A percentile compares a stretch with the other conserved stretches of the same genome.
These are phyloP conservation scores for Lodderomyces metapsilosis DNA, from an alignment of 1,139 yeast species.

Conservation along the genomic window DNA sequence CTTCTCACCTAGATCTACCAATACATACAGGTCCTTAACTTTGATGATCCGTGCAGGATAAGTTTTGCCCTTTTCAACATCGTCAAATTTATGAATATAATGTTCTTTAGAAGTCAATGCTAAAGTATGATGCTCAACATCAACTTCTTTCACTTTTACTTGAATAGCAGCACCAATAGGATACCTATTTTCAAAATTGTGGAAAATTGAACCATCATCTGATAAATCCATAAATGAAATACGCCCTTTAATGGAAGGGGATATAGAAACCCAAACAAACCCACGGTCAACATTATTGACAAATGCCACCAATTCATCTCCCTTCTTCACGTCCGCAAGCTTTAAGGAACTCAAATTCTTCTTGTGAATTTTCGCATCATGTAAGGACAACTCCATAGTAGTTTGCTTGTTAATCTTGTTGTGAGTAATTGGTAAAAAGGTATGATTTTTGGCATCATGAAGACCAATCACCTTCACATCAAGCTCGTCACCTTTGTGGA, in stretches of 20 bases:
- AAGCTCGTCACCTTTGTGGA: conserved; percentile 57
- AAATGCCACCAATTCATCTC: conserved; percentile 46
- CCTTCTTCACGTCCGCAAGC: conserved; percentile 40
- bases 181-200: conserved; percentile 51
- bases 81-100: conserved; percentile 42
- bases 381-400: conserved; percentile 66
- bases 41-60: conserved; percentile 68
- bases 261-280: conserved; percentile 64
- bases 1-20: conserved; percentile 64
- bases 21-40: conserved; percentile 58
- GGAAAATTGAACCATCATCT: conserved; percentile 51
- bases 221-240: conserved; percentile 66
- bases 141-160: conserved; percentile 56
- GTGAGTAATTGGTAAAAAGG: conserved; percentile 68
- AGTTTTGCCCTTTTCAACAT: conserved; percentile 55
- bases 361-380: conserved; percentile 28
- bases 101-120: conserved; percentile 51
- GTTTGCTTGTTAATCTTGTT: conserved; percentile 51
- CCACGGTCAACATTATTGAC: conserved; percentile 56
- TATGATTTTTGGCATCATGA: conserved; percentile 72
- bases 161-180: conserved; percentile 73
- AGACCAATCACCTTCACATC: conserved; percentile 72
- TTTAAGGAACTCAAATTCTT: conserved; percentile 27
- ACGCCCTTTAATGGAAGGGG: conserved; percentile 69
- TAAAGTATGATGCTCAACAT: conserved; percentile 51